phyloP scores from a whole-genome alignment of 2,329 filamentous ascomycete genomes.

The Fusarium lateritium region DNA sequence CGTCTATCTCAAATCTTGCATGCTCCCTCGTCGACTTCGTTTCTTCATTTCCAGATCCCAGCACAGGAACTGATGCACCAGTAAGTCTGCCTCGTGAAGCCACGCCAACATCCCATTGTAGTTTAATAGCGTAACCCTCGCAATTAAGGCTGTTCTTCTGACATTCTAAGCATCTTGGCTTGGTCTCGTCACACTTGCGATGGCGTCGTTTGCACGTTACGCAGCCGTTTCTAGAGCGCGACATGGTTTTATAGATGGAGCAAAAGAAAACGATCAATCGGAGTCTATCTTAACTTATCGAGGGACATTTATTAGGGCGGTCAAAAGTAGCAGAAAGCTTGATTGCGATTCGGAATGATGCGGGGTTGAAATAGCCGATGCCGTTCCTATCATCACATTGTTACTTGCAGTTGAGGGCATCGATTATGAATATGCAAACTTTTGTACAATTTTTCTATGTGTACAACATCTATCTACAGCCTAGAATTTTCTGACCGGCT shows the following conservation, averaged over 20 bases:
- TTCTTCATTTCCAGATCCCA: background rate
- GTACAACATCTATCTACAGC: background rate
- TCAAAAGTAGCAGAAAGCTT: slow-evolving; percentile 20
- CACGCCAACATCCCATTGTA: slow-evolving; percentile 37
- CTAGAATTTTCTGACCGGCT: too few species aligned
- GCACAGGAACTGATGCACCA: slow-evolving; percentile 24
- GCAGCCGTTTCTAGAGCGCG: slow-evolving; percentile 39
- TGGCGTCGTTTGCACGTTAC: slow-evolving; percentile 41
- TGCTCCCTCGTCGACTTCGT: background rate
- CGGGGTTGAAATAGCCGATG: background rate
- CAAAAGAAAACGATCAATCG: background rate
- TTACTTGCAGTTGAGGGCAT: background rate
- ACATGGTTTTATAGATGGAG: slow-evolving; percentile 10
- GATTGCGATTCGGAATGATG: background rate
- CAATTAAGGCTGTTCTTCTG: slow-evolving; percentile 23
- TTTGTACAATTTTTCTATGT: too few species aligned
- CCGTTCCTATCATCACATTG: background rate
- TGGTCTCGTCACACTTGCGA: slow-evolving; percentile 43
- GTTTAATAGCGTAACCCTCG: slow-evolving; percentile 30
- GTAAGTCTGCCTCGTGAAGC: slow-evolving; percentile 30
- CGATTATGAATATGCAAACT: background rate
- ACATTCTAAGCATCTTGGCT: slow-evolving; percentile 31
- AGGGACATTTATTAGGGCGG: background rate
- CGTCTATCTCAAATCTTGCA: background rate
- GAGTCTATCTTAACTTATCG: background rate